phyloP scores from a whole-genome alignment of 257 asterid species.

The Avicennia marina region DNA sequence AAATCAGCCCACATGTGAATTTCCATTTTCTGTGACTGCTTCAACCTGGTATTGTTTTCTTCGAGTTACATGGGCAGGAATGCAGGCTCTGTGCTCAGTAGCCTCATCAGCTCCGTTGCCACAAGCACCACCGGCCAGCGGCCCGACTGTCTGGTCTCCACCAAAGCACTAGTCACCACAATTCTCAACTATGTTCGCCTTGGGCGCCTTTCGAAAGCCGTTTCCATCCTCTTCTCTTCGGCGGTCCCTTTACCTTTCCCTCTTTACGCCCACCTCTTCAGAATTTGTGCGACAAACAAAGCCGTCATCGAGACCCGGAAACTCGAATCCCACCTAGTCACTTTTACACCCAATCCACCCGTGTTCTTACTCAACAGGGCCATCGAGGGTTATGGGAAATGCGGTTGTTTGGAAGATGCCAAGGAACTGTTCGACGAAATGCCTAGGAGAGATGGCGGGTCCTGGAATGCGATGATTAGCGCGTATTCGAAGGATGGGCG shows the following conservation, averaged over 20 bases:
- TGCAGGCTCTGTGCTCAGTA: too few relatives aligned
- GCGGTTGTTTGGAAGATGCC: conserved; percentile 58
- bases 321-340: conserved; percentile 59
- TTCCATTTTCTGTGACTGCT: too few relatives aligned
- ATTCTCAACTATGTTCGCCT: conserved; percentile 52
- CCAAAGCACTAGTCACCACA: conserved; percentile 36
- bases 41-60: too few relatives aligned
- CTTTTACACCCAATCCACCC: conserved; percentile 55
- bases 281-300: conserved; percentile 42
- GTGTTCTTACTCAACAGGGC: conserved; percentile 73
- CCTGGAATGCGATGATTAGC: conserved; percentile 79
- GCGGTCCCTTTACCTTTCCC: conserved; percentile 41
- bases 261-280: conserved; percentile 59
- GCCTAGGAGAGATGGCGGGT: conserved; percentile 77
- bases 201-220: conserved; percentile 57
- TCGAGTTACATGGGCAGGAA: too few relatives aligned
- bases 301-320: conserved; percentile 68
- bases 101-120: too few relatives aligned
- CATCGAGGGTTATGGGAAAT: conserved; percentile 59
- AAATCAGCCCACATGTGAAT: too few relatives aligned
- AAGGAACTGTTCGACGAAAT: conserved; percentile 68
- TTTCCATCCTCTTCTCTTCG: conserved; percentile 54
- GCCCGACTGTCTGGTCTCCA: conserved; percentile 15
- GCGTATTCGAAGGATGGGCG: conserved; percentile 52
- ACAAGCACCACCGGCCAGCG: conserved; percentile 15